Base-by-base conservation (phyloP, 768 basidiomycete species). In the Kwoniella bestiolae region DNA sequence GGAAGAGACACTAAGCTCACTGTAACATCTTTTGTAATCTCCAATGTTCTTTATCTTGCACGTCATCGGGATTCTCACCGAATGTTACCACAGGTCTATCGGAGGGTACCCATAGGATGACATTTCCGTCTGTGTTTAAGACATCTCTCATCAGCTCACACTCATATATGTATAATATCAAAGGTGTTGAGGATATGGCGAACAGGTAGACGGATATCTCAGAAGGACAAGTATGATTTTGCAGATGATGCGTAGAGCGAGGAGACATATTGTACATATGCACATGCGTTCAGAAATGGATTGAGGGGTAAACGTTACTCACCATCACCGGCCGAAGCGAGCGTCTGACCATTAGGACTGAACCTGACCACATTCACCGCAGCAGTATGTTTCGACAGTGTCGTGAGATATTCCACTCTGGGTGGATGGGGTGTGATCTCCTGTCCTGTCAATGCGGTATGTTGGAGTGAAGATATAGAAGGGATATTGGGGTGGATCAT, bases 271-370 rank as follows among this genome's bases (percentile, higher is more conserved):
- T n/a, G n/a, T n/a, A n/a, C n/a, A n/a, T n/a, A n/a, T n/a, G n/a
- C n/a, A n/a, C n/a, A n/a, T n/a, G n/a, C n/a, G n/a, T n/a, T n/a
- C n/a, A n/a, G n/a, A n/a, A n/a, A n/a, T n/a, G n/a, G n/a, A n/a
- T n/a, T n/a, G n/a, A n/a, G n/a, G n/a, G n/a, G n/a, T n/a, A n/a
- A n/a, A n/a, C n/a, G n/a, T n/a, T n/a, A 51, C 89, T 74, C 79
- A 94, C 94, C 94, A 84, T 99, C 96, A 56, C 96, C 96, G 51
- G 96, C 95, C 14, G 94, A 96, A 55, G 96, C 96, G 76, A 99
- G 88, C 32, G 89, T 83, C 76, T 95, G 93, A 90, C 95, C 96
- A 73, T 91, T 94, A 9, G 96, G 96, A 73, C 91, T 94, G 83
- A 91, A 99, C 50, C 96, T 84, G 28, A 95, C 95, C 6, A 96